Evolutionary conservation across 176 grass and related monocot genomes (phyloP), one percentile per base, ranked within the genome.

Genomic region (Oryza officinalis): DNA sequence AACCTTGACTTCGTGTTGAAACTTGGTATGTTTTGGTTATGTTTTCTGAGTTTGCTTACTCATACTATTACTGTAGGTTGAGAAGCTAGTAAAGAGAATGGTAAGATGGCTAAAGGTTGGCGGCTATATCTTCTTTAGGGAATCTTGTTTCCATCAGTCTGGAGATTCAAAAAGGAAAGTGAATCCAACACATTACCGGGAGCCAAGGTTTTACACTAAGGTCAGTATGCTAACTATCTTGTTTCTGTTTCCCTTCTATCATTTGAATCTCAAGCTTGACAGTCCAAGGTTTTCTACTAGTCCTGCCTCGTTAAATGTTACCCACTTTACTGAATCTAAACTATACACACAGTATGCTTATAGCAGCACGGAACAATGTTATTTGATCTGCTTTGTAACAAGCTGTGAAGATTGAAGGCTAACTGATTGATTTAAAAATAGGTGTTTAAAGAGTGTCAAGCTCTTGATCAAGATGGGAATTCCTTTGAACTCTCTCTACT

Each of bases 91-190:
- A 78, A 77, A 88, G 65, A 94, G 86, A 80, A 99, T 99, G 89
- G 89, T 94, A 60, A 99, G 89, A 83, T 96, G 93, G 91, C 74
- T 99, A 44, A 95, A 94, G 78, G 89, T 95, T 80, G 93, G 96
- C 79, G 96, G 96, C 14, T 74, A 85, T 83, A 87, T 99, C 64
- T 99, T 99, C 88, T 99, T 99, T 72, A 96, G 96, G 91, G 96
- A 99, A 87, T 99, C 96, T 30, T 99, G 96, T 44, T 99, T 99
- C 90, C 96, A 99, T 80, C 96, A 99, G 85, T 99, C 96, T 69
- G 93, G 93, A 64, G 96, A 99, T 83, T 94, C 93, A 27, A 99
- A 99, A 86, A 93, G 96, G 83, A 99, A 99, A 91, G 86, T 92
- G 38, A 99, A 99, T 78, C 96, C 96, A 8, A 99, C 93, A 75